Conservation (phyloP, 2,329 filamentous ascomycete species). For the Drechslerella dactyloides region DNA sequence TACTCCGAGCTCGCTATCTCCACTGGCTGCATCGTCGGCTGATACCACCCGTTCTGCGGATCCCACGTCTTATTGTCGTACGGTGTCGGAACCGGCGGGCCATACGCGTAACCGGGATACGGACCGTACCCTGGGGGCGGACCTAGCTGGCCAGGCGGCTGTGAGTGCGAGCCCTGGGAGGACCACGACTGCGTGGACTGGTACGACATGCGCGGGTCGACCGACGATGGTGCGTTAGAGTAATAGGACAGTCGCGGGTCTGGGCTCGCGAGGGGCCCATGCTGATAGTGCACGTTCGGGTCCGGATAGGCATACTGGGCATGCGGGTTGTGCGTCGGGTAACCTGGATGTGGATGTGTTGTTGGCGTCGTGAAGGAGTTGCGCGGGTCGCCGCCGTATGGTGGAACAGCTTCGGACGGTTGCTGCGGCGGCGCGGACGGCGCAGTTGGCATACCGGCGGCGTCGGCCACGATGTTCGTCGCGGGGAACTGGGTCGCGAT, state of each 20-base stretch:
- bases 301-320: conserved; percentile 3
- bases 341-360: conserved; percentile 20
- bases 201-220: conserved; percentile 19
- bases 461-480: neutral
- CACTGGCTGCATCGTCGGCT: conserved; percentile 16
- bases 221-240: no score
- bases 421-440: neutral
- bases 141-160: conserved; percentile 5
- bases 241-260: conserved; percentile 23
- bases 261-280: conserved; percentile 6
- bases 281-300: conserved; percentile 11
- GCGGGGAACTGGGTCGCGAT: conserved; percentile 24
- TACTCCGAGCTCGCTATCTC: conserved; percentile 36
- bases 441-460: neutral
- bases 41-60: conserved; percentile 35
- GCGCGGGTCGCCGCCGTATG: neutral
- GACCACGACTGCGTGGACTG: conserved; percentile 31
- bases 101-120: conserved; percentile 17
- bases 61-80: conserved; percentile 26
- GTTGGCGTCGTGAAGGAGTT: neutral
- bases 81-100: neutral
- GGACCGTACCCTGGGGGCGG: conserved; percentile 19
- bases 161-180: conserved; percentile 11
- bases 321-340: conserved; percentile 16
- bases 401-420: neutral